These are phyloP conservation scores for Kazachstania taianensis DNA, from an alignment of 805 yeast species.

Conservation along the genomic window DNA sequence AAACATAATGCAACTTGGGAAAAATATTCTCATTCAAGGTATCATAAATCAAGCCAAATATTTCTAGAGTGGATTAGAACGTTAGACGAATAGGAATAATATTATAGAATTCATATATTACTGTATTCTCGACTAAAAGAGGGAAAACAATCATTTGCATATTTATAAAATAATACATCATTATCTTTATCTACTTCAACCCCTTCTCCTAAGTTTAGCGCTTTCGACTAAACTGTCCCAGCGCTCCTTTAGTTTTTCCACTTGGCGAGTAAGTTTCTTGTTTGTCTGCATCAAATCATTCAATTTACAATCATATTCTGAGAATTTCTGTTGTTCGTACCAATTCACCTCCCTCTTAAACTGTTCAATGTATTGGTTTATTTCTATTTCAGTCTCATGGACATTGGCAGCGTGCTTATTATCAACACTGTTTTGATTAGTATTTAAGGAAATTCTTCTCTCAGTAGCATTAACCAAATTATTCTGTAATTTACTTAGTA, in stretches of 20 bases:
- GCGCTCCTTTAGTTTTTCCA: constrained; percentile 42
- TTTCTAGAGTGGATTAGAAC: constrained; percentile 9
- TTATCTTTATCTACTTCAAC: constrained; percentile 6
- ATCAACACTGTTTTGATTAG: not conserved
- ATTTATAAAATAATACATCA: not conserved
- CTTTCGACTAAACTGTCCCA: constrained; percentile 62
- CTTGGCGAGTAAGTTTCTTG: constrained; percentile 40
- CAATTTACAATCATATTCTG: constrained; percentile 30
- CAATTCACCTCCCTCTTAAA: constrained; percentile 31
- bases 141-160: not conserved
- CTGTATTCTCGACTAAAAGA: not conserved
- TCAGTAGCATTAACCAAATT: constrained; percentile 3
- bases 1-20: constrained; percentile 72
- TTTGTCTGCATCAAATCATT: constrained; percentile 33
- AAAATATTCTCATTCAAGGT: constrained; percentile 73
- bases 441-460: too few species aligned
- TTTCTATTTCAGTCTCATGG: not conserved
- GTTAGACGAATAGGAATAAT: too few species aligned
- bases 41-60: constrained; percentile 51
- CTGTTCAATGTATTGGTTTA: constrained; percentile 13
- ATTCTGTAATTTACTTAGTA: constrained; percentile 15
- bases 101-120: too few species aligned
- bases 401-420: not conserved
- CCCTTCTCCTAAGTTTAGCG: constrained; percentile 46
- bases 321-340: constrained; percentile 29